A percentile compares a stretch with the other conserved stretches of the same genome.
Conservation (phyloP, 1,284 basidiomycete species). For the Vanrija humicola region DNA sequence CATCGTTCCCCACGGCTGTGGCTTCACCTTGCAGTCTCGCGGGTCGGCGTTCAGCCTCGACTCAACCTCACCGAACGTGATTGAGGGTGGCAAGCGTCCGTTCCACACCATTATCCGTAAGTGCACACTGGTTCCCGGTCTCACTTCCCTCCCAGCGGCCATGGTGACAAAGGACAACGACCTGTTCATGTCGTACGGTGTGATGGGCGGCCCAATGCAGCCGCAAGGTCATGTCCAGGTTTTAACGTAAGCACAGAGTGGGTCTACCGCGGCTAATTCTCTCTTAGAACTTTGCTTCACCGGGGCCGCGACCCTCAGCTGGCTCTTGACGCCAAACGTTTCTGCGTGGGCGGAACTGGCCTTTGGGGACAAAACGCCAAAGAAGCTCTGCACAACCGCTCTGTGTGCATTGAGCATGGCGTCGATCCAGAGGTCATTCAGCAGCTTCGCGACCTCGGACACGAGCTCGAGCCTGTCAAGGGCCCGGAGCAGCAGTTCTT, state of each 20-base stretch:
- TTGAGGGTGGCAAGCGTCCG: conserved; percentile 78
- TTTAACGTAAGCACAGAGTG: conserved; percentile 49
- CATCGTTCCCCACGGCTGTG: conserved; percentile 86
- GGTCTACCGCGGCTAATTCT: conserved; percentile 40
- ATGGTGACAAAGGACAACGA: conserved; percentile 68
- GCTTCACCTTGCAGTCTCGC: conserved; percentile 93
- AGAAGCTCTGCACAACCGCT: conserved; percentile 59
- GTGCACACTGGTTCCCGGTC: not conserved
- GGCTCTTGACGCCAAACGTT: conserved; percentile 82
- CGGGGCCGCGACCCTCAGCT: conserved; percentile 79
- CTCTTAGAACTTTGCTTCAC: conserved; percentile 59
- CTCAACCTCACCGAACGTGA: conserved; percentile 76
- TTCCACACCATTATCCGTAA: conserved; percentile 83
- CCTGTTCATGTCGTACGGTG: conserved; percentile 80
- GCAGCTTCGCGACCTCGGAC: conserved; percentile 75
- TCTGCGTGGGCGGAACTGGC: conserved; percentile 79
- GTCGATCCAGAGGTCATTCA: conserved; percentile 60
- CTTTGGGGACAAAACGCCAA: conserved; percentile 54
- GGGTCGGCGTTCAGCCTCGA: conserved; percentile 77
- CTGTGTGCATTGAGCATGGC: conserved; percentile 81
- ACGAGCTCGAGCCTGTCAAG: conserved; percentile 60
- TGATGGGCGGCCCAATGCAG: conserved; percentile 63
- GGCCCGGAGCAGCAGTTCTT: conserved; percentile 24
- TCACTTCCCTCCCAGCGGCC: conserved; percentile 55
- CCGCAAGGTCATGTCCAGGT: conserved; percentile 47